Percentiles rank a stretch among this genome's conserved stretches.
Evolutionary conservation across 495 filamentous ascomycete genomes (phyloP).

Genomic region (Xylaria telfairii): DNA sequence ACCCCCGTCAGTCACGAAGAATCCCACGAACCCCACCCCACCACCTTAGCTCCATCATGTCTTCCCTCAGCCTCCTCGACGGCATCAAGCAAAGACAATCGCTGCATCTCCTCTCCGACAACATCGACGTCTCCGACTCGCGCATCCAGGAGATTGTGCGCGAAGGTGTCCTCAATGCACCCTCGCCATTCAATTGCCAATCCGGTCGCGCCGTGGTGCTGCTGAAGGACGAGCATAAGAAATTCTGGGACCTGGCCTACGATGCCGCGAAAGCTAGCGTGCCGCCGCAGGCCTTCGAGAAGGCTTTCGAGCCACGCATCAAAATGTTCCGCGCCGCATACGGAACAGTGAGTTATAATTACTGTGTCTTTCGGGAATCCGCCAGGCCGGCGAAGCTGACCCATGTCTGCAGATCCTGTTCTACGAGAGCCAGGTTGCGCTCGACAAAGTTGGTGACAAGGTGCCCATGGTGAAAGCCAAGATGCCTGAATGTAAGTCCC

Average conservation of each 20-base stretch:
- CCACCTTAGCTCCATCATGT: neutral
- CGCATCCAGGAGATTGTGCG: conserved; percentile 66
- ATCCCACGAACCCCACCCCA: neutral
- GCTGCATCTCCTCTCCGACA: conserved; percentile 62
- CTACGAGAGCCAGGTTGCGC: conserved; percentile 4
- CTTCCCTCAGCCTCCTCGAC: conserved; percentile 41
- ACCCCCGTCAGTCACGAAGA: too few relatives aligned
- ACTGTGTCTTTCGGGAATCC: neutral
- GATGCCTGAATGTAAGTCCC: conserved; percentile 14
- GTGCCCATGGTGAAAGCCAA: neutral
- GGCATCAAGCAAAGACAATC: conserved; percentile 50
- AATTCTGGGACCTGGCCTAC: conserved; percentile 53
- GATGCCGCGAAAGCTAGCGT: conserved; percentile 50
- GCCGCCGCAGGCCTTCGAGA: conserved; percentile 38
- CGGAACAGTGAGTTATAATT: conserved; percentile 38
- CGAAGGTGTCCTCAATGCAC: conserved; percentile 47
- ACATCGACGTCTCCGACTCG: conserved; percentile 81
- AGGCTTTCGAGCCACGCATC: conserved; percentile 44
- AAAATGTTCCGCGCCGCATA: conserved; percentile 52
- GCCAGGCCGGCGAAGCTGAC: neutral
- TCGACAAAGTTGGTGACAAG: neutral
- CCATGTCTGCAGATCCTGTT: neutral
- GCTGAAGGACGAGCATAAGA: conserved; percentile 52
- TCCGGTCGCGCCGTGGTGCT: conserved; percentile 51
- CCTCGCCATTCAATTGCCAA: conserved; percentile 59